phyloP scores from a whole-genome alignment of 805 yeast genomes.

The Yarrowia sp. region DNA sequence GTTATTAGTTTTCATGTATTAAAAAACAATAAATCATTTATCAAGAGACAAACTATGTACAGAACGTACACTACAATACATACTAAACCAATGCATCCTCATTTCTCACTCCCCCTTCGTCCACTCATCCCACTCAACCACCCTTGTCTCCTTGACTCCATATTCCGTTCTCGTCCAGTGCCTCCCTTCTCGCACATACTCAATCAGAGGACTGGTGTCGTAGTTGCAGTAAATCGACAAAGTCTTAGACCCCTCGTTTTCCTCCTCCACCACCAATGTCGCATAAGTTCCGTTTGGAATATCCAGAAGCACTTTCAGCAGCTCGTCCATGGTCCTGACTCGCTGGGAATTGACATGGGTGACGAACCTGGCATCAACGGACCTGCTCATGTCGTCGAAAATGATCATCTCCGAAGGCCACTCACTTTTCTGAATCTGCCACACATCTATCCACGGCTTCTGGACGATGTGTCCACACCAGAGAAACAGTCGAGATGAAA shows the following conservation, averaged over 20 bases:
- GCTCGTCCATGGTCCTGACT: slow-evolving; percentile 63
- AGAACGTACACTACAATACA: too few species aligned
- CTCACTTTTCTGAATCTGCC: slow-evolving; percentile 62
- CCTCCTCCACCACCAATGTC: slow-evolving; percentile 70
- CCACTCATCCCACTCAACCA: slow-evolving; percentile 23
- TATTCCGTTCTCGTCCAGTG: slow-evolving; percentile 16
- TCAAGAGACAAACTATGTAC: too few species aligned
- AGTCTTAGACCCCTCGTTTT: slow-evolving; percentile 79
- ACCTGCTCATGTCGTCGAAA: slow-evolving; percentile 75
- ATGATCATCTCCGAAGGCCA: slow-evolving; percentile 63
- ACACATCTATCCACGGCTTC: slow-evolving; percentile 81
- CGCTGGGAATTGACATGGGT: slow-evolving; percentile 78
- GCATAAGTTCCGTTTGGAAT: slow-evolving; percentile 75
- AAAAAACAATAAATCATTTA: too few species aligned
- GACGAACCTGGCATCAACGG: slow-evolving; percentile 62
- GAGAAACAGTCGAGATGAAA: slow-evolving; percentile 60
- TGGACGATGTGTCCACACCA: slow-evolving; percentile 84
- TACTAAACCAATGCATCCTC: not conserved
- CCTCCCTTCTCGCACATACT: slow-evolving; percentile 41
- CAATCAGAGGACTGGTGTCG: slow-evolving; percentile 65
- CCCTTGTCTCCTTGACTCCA: not conserved
- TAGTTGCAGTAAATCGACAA: slow-evolving; percentile 76
- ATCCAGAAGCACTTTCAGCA: slow-evolving; percentile 55
- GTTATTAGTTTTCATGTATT: too few species aligned
- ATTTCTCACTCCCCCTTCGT: not conserved